These are phyloP conservation scores for Cucurbita moschata DNA, from an alignment of 306 rosid species.

Conservation along the genomic window DNA sequence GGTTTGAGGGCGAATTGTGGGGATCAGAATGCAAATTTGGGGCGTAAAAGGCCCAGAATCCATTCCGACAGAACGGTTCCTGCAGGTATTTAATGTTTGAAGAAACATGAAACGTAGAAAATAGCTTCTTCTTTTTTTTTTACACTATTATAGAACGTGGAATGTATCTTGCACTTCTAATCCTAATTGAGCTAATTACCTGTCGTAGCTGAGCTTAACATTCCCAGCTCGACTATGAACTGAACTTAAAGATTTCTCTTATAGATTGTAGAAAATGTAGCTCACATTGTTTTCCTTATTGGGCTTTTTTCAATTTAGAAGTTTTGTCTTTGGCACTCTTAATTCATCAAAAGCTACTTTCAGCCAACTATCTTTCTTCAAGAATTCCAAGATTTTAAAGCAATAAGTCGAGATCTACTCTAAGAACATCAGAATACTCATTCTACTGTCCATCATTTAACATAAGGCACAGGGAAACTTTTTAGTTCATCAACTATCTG, in stretches of 20 bases:
- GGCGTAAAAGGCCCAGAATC: slow-evolving; percentile 26
- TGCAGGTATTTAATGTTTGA: slow-evolving; percentile 17
- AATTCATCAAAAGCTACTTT: too few species aligned
- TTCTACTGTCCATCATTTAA: not conserved
- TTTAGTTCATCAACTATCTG: not conserved
- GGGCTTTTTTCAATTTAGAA: not conserved
- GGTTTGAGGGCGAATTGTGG: slow-evolving; percentile 7
- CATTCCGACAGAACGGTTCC: slow-evolving; percentile 20
- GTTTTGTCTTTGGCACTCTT: not conserved
- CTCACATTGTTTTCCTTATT: not conserved
- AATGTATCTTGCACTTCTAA: not conserved
- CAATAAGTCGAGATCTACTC: not conserved
- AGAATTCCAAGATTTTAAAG: not conserved
- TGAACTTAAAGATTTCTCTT: not conserved
- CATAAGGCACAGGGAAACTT: not conserved
- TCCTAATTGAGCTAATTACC: not conserved
- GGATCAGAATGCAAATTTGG: not conserved
- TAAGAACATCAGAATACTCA: not conserved
- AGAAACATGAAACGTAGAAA: not conserved
- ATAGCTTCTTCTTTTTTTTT: not conserved
- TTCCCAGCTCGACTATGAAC: not conserved
- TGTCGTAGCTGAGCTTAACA: not conserved
- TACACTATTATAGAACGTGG: not conserved
- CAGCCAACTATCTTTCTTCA: not conserved
- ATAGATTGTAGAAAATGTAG: not conserved